Percentiles rank a stretch among this genome's conserved stretches.
These are phyloP conservation scores for Dacryopinax primogenitus DNA, from an alignment of 768 basidiomycete genomes.

Conservation along the genomic window DNA sequence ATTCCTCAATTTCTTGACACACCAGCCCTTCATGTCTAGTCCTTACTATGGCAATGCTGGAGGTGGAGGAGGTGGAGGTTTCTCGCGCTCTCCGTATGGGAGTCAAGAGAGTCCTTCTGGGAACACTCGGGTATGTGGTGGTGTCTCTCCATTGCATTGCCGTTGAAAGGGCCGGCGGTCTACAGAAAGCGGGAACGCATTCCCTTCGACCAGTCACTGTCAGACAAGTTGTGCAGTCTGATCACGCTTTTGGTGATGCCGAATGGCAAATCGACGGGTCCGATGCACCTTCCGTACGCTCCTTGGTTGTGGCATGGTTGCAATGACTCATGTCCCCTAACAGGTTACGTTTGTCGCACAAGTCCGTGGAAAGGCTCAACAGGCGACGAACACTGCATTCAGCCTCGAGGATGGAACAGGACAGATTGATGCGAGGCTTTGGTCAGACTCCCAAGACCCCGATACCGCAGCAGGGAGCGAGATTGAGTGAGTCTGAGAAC, in stretches of 20 bases:
- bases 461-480: slow-evolving; percentile 32
- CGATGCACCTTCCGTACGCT: slow-evolving; percentile 64
- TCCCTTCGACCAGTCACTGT: slow-evolving; percentile 64
- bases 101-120: slow-evolving; percentile 1
- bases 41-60: neutral
- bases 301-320: neutral
- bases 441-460: slow-evolving; percentile 56
- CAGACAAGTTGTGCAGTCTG: slow-evolving; percentile 58
- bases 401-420: slow-evolving; percentile 79
- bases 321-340: slow-evolving; percentile 17
- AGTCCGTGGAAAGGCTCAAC: slow-evolving; percentile 51
- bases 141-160: neutral
- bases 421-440: slow-evolving; percentile 60
- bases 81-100: neutral
- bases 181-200: slow-evolving; percentile 19
- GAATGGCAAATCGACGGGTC: slow-evolving; percentile 74
- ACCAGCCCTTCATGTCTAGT: neutral
- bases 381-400: slow-evolving; percentile 72
- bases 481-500: slow-evolving; percentile 25
- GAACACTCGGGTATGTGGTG: neutral
- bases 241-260: slow-evolving; percentile 76
- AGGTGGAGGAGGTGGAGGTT: neutral
- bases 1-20: neutral
- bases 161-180: neutral
- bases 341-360: slow-evolving; percentile 66